These are phyloP conservation scores for Exophiala spinifera DNA, from an alignment of 2,329 filamentous ascomycete species.

Conservation along the genomic window DNA sequence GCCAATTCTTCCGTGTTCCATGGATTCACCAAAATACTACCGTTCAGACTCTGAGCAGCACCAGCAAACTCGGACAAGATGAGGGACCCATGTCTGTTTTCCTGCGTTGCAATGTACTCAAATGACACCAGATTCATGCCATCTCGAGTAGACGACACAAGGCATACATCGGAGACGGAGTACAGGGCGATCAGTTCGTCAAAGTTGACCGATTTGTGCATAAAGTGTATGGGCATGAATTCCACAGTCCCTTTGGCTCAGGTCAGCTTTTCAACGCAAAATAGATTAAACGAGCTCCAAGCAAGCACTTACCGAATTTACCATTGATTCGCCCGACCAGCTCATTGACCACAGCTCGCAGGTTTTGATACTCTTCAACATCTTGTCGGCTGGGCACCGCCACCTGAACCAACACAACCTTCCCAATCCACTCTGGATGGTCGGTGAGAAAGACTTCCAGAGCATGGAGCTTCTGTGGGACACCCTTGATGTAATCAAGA, in stretches of 20 bases:
- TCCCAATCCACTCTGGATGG: conserved; percentile 96
- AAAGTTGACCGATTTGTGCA: conserved; percentile 93
- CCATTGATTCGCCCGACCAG: conserved; percentile 96
- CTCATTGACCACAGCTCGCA: conserved; percentile 93
- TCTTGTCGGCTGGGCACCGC: conserved; percentile 92
- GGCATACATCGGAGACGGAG: conserved; percentile 84
- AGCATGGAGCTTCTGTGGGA: conserved; percentile 94
- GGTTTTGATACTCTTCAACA: conserved; percentile 96
- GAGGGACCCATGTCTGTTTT: conserved; percentile 85
- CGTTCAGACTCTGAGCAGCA: conserved; percentile 89
- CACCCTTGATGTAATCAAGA: conserved; percentile 97
- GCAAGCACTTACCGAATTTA: conserved; percentile 65
- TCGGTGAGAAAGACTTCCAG: conserved; percentile 95
- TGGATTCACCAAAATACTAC: conserved; percentile 90
- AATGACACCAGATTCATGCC: conserved; percentile 99
- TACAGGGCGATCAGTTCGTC: conserved; percentile 94
- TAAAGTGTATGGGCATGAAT: conserved; percentile 98
- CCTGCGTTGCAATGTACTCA: conserved; percentile 94
- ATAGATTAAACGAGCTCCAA: not conserved
- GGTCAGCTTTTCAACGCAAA: conserved; percentile 9
- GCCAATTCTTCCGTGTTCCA: conserved; percentile 98
- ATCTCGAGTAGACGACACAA: conserved; percentile 92
- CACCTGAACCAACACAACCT: conserved; percentile 93
- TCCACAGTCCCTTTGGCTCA: conserved; percentile 73
- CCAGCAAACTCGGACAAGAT: conserved; percentile 96